Evolutionary conservation across 345 rosid genomes (phyloP).

Genomic region (Rhodomyrtus tomentosa): DNA sequence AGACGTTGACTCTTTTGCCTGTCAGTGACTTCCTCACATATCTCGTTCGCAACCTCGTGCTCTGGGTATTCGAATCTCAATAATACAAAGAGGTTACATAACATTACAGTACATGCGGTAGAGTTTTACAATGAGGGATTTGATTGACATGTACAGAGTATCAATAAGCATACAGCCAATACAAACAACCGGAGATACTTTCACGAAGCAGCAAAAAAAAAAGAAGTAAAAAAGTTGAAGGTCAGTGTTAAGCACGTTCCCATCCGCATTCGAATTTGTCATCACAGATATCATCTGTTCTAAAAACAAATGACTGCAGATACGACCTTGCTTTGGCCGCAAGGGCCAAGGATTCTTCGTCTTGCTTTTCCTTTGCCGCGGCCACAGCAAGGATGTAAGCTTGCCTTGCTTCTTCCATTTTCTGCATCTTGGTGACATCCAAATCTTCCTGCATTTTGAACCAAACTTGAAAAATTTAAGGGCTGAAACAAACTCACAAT

Average conservation of each 20-base stretch:
- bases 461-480: background rate
- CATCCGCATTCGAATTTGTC: background rate
- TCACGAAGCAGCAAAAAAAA: background rate
- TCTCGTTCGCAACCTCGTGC: background rate
- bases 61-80: background rate
- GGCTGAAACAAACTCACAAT: background rate
- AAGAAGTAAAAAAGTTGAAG: background rate
- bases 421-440: slow-evolving; percentile 32
- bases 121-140: background rate
- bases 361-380: slow-evolving; percentile 59
- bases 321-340: slow-evolving; percentile 57
- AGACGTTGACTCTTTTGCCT: background rate
- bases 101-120: background rate
- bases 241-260: background rate
- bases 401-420: slow-evolving; percentile 76
- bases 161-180: background rate
- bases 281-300: background rate
- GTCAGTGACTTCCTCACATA: background rate
- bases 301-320: slow-evolving; percentile 57
- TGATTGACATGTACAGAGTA: background rate
- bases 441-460: slow-evolving; percentile 36
- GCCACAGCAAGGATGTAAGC: slow-evolving; percentile 65
- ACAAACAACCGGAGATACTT: background rate
- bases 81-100: background rate
- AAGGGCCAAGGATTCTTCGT: slow-evolving; percentile 70